Evolutionary conservation across 768 basidiomycete genomes (phyloP).

Genomic region (Tylopilus balloui): DNA sequence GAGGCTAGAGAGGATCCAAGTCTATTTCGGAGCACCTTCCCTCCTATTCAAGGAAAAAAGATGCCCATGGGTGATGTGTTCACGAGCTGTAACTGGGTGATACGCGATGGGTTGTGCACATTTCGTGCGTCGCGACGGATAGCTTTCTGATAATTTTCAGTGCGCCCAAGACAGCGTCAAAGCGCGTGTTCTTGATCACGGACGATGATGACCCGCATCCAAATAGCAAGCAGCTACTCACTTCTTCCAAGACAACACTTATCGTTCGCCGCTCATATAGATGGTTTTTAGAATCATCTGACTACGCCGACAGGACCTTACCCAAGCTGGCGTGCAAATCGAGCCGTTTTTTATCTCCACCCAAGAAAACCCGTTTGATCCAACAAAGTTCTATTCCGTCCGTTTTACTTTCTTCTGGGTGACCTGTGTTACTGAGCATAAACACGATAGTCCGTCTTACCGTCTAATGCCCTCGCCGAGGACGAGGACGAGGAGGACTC

Average conservation of each 20-base stretch:
- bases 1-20: slow-evolving; percentile 62
- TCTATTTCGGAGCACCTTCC: slow-evolving; percentile 55
- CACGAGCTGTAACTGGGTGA: slow-evolving; percentile 83
- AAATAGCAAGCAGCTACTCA: slow-evolving; percentile 55
- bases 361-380: slow-evolving; percentile 61
- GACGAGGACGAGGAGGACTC: slow-evolving; percentile 47
- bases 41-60: slow-evolving; percentile 51
- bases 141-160: slow-evolving; percentile 34
- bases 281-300: not conserved
- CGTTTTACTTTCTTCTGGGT: slow-evolving; percentile 19
- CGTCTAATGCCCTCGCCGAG: slow-evolving; percentile 44
- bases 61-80: slow-evolving; percentile 87
- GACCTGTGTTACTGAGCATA: slow-evolving; percentile 5
- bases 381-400: slow-evolving; percentile 76
- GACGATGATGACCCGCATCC: slow-evolving; percentile 53
- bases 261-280: slow-evolving; percentile 40
- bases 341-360: slow-evolving; percentile 89
- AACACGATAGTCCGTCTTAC: slow-evolving; percentile 51
- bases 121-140: slow-evolving; percentile 14
- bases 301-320: slow-evolving; percentile 57
- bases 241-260: slow-evolving; percentile 68
- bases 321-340: slow-evolving; percentile 70
- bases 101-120: slow-evolving; percentile 71
- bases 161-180: slow-evolving; percentile 84
- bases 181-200: slow-evolving; percentile 90